Conservation (phyloP, 805 yeast species). For the Candida insectorum region DNA sequence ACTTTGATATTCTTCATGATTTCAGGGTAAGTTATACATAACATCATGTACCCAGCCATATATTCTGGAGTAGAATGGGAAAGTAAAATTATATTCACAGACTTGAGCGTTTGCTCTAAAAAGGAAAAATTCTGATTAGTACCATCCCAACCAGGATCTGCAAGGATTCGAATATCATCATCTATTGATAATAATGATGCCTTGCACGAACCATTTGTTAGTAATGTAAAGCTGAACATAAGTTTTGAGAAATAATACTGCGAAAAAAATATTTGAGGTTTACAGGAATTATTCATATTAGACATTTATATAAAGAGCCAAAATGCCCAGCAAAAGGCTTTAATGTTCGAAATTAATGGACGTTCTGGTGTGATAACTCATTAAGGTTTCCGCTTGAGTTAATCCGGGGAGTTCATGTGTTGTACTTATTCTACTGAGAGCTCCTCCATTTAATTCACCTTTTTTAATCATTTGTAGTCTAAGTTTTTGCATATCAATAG, state of each 20-base stretch:
- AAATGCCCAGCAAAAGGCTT: not conserved
- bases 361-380: slow-evolving; percentile 40
- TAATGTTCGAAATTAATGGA: slow-evolving; percentile 28
- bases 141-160: slow-evolving; percentile 80
- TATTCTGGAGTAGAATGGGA: slow-evolving; percentile 84
- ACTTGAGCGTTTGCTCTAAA: slow-evolving; percentile 27
- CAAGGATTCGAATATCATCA: slow-evolving; percentile 48
- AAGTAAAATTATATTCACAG: slow-evolving; percentile 67
- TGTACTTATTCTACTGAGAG: slow-evolving; percentile 37
- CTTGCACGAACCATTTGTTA: slow-evolving; percentile 27
- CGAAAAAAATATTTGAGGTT: no score
- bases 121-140: slow-evolving; percentile 27
- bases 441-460: slow-evolving; percentile 31
- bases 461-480: slow-evolving; percentile 35
- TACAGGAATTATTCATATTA: no score
- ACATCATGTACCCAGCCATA: slow-evolving; percentile 71
- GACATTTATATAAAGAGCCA: no score
- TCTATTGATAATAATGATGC: slow-evolving; percentile 60
- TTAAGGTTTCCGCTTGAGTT: slow-evolving; percentile 46
- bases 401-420: slow-evolving; percentile 49
- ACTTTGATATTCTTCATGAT: slow-evolving; percentile 64
- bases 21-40: slow-evolving; percentile 56
- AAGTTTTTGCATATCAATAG: slow-evolving; percentile 31
- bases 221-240: slow-evolving; percentile 38
- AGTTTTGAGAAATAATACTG: not conserved